phyloP scores from a whole-genome alignment of 1,139 yeast species.

The Pichia cactophila region DNA sequence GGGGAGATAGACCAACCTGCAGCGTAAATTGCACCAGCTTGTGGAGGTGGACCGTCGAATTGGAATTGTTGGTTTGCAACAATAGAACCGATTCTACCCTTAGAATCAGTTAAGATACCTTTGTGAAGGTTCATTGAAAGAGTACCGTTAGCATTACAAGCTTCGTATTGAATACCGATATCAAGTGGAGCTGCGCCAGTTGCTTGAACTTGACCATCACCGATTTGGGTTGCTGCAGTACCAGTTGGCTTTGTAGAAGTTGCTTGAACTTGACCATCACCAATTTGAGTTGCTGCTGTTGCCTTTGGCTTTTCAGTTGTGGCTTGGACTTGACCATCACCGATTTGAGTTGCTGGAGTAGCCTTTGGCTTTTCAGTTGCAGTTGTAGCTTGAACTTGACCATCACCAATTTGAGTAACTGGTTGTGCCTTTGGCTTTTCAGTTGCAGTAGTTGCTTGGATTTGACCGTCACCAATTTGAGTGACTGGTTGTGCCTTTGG shows the following conservation, averaged over 20 bases:
- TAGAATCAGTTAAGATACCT: conserved; percentile 49
- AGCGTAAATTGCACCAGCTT: conserved; percentile 82
- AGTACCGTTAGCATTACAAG: conserved; percentile 47
- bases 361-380: conserved; percentile 25
- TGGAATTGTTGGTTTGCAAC: conserved; percentile 86
- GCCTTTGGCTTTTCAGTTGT: conserved; percentile 27
- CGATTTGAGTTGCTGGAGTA: conserved; percentile 31
- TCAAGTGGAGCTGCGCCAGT: conserved; percentile 31
- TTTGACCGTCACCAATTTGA: conserved; percentile 38
- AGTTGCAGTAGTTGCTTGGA: conserved; percentile 32
- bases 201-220: conserved; percentile 52
- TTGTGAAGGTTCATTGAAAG: conserved; percentile 48
- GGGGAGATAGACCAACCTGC: conserved; percentile 70
- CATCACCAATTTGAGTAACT: conserved; percentile 39
- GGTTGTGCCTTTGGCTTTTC: conserved; percentile 24
- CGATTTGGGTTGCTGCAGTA: conserved; percentile 30
- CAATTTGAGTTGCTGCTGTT: conserved; percentile 29
- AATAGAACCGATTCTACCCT: conserved; percentile 73
- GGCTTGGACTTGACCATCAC: conserved; percentile 43
- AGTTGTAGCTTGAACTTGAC: conserved; percentile 37
- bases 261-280: conserved; percentile 52
- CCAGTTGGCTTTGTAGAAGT: conserved; percentile 25
- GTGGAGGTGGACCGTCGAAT: conserved; percentile 88
- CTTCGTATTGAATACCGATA: conserved; percentile 34
- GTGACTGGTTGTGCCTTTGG: conserved; percentile 8